A percentile compares a stretch with the other conserved stretches of the same genome.
Conservation (phyloP, 164 flowering plant species). For the Annona squamosa region DNA sequence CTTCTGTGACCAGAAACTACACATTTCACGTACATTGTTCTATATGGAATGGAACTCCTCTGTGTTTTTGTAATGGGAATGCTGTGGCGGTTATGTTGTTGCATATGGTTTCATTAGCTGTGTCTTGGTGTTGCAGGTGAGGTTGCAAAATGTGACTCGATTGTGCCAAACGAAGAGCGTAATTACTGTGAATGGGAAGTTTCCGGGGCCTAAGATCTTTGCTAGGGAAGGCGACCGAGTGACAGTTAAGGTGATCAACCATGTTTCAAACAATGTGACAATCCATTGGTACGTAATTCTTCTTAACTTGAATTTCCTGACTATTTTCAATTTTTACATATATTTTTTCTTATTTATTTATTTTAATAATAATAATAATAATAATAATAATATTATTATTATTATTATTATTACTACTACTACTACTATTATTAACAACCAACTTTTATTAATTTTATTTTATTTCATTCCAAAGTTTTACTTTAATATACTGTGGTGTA, state of each 20-base stretch:
- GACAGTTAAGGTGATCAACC: constrained; percentile 26
- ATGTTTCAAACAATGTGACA: constrained; percentile 25
- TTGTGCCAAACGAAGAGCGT: constrained; percentile 33
- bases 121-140: constrained; percentile 4
- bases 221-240: constrained; percentile 37
- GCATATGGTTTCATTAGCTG: not conserved
- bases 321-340: too few relatives aligned
- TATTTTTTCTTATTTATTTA: too few relatives aligned
- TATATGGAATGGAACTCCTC: not conserved
- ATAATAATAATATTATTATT: too few relatives aligned
- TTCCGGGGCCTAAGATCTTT: constrained; percentile 23
- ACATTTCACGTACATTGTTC: constrained; percentile 5
- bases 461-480: too few relatives aligned
- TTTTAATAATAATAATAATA: too few relatives aligned
- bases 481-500: too few relatives aligned
- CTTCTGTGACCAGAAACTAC: constrained; percentile 1
- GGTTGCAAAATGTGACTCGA: constrained; percentile 16
- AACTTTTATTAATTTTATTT: too few relatives aligned
- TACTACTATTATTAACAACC: too few relatives aligned
- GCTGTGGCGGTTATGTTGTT: not conserved
- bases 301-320: not conserved
- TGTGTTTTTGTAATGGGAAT: not conserved
- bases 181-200: constrained; percentile 21
- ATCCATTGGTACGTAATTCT: constrained; percentile 27
- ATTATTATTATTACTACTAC: too few relatives aligned